Base-by-base conservation (phyloP, 306 rosid genomes). In the Cicer yamashitae region DNA sequence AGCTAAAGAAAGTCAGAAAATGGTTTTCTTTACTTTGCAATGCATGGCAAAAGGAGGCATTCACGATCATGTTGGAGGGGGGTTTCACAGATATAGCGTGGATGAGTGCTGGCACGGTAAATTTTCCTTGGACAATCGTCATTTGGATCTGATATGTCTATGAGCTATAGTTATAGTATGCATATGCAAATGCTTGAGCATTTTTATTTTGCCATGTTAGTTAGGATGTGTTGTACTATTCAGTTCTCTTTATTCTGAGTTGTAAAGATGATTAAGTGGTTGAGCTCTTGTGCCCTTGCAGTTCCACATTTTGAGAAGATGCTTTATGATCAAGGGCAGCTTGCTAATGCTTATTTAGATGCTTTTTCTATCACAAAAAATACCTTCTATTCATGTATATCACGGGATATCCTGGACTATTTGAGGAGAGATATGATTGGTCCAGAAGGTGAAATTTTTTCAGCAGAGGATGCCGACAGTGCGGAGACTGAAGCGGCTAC, bases 391-490 rank as follows among this genome's bases (percentile, higher is more conserved):
- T 87, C 97, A 45, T 84, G 13, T 68, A 59, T 89, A 76, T 50
- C 91, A 56, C 94, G 93, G 61, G 98, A 87, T 85, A 82, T 94
- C 83, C 91, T 94, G 69, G 98, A 91, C 81, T 94, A 91, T 70
- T 85, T 94, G 81, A 87, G 93, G 85, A 90, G 98, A 85, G 94
- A 88, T 66, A 94, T 91, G 98, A 86, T 91, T 57, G 98, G 98
- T 81, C 89, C 90, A 53, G 89, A 91, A 63, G 98, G 97, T 43
- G 94, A 94, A 90, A 91, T 94, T 37, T 94, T 84, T 90, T 94
- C 98, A n/a, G 98, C 98, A 47, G 98, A 94, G 90, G 98, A 94
- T 78, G 97, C 98, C 79, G 98, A 94, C 65, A 94, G 97, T 84
- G 94, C 97, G n/a, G 98, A 94, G 80, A 73, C 77, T 43, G 96